Evolutionary conservation across 1,284 basidiomycete genomes (phyloP).

Genomic region (Cryptococcus wingfieldii): DNA sequence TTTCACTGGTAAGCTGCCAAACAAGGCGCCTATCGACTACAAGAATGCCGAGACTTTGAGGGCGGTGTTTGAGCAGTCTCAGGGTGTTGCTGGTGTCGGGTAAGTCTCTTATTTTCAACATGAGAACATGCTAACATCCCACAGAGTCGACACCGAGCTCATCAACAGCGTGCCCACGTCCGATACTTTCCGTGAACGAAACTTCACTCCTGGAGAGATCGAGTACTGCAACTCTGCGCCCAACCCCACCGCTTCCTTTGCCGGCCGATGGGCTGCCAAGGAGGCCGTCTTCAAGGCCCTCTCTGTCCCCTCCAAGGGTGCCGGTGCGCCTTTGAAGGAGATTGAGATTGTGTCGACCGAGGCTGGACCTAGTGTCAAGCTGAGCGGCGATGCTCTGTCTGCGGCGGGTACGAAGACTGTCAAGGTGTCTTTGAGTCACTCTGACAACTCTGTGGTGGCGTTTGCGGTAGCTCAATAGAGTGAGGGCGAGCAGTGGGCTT

Average conservation of each 20-base stretch:
- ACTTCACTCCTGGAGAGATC: conserved; percentile 88
- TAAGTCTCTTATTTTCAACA: conserved; percentile 13
- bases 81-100: conserved; percentile 65
- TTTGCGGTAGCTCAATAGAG: conserved; percentile 47
- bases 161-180: conserved; percentile 87
- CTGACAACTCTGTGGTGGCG: conserved; percentile 47
- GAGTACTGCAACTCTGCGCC: conserved; percentile 84
- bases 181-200: conserved; percentile 83
- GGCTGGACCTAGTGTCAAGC: conserved; percentile 54
- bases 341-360: conserved; percentile 81
- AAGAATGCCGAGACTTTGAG: conserved; percentile 66
- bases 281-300: conserved; percentile 99
- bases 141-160: conserved; percentile 61
- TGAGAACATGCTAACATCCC: conserved; percentile 10
- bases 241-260: conserved; percentile 82
- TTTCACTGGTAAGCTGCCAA: conserved; percentile 65
- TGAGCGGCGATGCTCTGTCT: conserved; percentile 75
- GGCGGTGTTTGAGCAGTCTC: conserved; percentile 48
- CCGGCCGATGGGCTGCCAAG: conserved; percentile 95
- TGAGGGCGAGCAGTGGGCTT: neutral
- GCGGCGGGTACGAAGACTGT: conserved; percentile 73
- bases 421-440: conserved; percentile 81
- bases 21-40: conserved; percentile 56
- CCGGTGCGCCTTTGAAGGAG: conserved; percentile 87
- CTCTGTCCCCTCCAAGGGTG: conserved; percentile 83